Base-by-base conservation (phyloP, 2,329 filamentous ascomycete species). In the Aspergillus alliaceus region DNA sequence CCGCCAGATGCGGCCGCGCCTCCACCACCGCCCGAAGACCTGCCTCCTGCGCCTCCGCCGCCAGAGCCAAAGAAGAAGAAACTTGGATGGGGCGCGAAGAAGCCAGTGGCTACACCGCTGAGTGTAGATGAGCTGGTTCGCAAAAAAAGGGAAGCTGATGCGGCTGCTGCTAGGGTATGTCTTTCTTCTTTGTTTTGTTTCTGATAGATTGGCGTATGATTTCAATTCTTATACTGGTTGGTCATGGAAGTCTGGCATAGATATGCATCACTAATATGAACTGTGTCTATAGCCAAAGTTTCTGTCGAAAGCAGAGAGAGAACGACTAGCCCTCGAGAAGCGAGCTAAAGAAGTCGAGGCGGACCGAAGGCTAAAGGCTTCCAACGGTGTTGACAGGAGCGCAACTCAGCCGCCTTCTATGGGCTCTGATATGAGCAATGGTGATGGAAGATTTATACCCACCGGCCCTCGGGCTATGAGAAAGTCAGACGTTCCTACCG, bases 101-200 rank as follows among this genome's bases (percentile, higher is more conserved):
- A 75, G 68, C 67, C 72, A 47, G 60, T 70, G 6, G 56, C 66
- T 3, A 70, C 72, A 6, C 90, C 90, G 8, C 79, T 96, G 48
- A 93, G 91, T 70, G 88, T 96, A 56, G 92, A 96, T 74, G 90
- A 96, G 66, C 83, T 96, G 4, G 77, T 96, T 22, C 86, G 86
- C 64, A 89, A 93, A 77, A 96, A 96, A 81, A 90, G 90, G 70
- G 91, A 90, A 60, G 89, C 90, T 27, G 91, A 95, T 75, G 90
- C 89, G 34, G 91, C 89, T 15, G 89, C 91, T 9, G 84, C 90
- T 54, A 96, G 95, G 77, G 83, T 85, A 77, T 64, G 74, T 62
- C n/a, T n/a, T 50, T 37, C 50, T 48, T 57, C 20, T 15, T 50
- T 52, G 47, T 58, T 53, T 8, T 22, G n/a, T 31, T 25, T 29